phyloP scores from a whole-genome alignment of 495 filamentous ascomycete species.

The Penicillium taxi region DNA sequence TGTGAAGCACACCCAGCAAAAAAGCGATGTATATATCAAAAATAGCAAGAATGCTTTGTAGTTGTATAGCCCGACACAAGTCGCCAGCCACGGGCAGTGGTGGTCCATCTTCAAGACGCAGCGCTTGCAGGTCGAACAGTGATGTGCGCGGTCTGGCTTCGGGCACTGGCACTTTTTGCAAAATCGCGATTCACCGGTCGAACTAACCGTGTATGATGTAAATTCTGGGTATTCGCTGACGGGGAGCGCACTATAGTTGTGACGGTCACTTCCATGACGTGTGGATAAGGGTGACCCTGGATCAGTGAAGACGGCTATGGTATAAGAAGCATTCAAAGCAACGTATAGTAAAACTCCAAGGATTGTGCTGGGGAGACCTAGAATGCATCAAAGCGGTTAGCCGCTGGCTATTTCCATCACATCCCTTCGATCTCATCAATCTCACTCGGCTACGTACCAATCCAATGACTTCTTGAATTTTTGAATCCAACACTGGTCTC shows the following conservation, averaged over 20 bases:
- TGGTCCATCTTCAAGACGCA: slow-evolving; percentile 99
- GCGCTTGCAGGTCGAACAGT: slow-evolving; percentile 85
- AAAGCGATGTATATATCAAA: slow-evolving; percentile 80
- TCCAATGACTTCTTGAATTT: slow-evolving; percentile 50
- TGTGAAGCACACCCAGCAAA: slow-evolving; percentile 73
- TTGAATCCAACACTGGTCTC: slow-evolving; percentile 65
- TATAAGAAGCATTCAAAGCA: slow-evolving; percentile 81
- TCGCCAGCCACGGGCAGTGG: slow-evolving; percentile 97
- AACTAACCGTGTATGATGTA: slow-evolving; percentile 80
- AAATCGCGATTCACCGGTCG: slow-evolving; percentile 73
- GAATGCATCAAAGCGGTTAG: not conserved
- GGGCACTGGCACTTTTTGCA: slow-evolving; percentile 94
- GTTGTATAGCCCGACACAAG: slow-evolving; percentile 86
- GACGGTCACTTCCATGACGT: slow-evolving; percentile 22
- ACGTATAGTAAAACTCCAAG: slow-evolving; percentile 65
- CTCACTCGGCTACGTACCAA: slow-evolving; percentile 46
- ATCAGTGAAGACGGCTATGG: slow-evolving; percentile 81
- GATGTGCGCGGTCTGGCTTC: slow-evolving; percentile 94
- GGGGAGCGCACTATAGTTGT: slow-evolving; percentile 56
- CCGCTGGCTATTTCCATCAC: slow-evolving; percentile 1
- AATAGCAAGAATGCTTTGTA: slow-evolving; percentile 95
- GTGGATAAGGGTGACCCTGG: slow-evolving; percentile 63
- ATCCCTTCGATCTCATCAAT: not conserved
- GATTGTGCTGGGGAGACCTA: slow-evolving; percentile 40
- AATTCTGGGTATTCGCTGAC: slow-evolving; percentile 52